These are phyloP conservation scores for Penicilliopsis zonata DNA, from an alignment of 495 filamentous ascomycete species.

Conservation along the genomic window DNA sequence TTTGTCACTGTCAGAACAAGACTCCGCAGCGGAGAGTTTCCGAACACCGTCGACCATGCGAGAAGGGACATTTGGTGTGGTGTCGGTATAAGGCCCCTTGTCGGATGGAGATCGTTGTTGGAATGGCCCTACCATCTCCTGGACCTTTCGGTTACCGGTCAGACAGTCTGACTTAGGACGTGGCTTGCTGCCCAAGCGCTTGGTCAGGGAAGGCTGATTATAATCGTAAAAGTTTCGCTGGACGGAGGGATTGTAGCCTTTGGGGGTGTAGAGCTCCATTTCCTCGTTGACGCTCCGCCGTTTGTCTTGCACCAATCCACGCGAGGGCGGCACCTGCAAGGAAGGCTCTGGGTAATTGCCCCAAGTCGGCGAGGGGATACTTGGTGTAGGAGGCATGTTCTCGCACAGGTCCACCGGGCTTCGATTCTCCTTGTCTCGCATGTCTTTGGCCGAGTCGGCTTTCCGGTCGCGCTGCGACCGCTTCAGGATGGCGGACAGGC, in stretches of 20 bases:
- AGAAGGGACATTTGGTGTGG: constrained; percentile 7
- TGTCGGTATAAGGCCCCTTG: constrained; percentile 6
- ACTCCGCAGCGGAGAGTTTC: constrained; percentile 11
- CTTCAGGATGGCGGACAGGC: constrained; percentile 47
- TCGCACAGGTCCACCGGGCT: constrained; percentile 35
- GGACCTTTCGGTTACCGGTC: constrained; percentile 22
- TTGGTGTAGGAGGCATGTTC: no score
- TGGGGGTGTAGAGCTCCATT: constrained; percentile 48
- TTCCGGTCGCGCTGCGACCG: constrained; percentile 32
- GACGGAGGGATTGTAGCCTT: constrained; percentile 49
- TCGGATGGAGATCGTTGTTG: constrained; percentile 15
- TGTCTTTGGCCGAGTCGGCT: constrained; percentile 33
- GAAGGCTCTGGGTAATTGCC: constrained; percentile 50
- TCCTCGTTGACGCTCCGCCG: constrained; percentile 40
- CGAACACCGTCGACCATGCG: constrained; percentile 6
- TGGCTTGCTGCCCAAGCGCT: constrained; percentile 20
- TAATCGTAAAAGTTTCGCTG: constrained; percentile 53
- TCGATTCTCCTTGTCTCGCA: constrained; percentile 63
- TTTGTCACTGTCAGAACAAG: constrained; percentile 11
- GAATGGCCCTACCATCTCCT: constrained; percentile 18
- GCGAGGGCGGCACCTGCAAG: constrained; percentile 24
- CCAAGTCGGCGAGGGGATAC: constrained; percentile 71
- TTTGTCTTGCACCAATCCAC: constrained; percentile 26
- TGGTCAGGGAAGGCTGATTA: constrained; percentile 41
- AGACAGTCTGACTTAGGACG: constrained; percentile 45